Evolutionary conservation across 176 grass and related monocot species (phyloP).

Genomic region (Hordeum marinum): DNA sequence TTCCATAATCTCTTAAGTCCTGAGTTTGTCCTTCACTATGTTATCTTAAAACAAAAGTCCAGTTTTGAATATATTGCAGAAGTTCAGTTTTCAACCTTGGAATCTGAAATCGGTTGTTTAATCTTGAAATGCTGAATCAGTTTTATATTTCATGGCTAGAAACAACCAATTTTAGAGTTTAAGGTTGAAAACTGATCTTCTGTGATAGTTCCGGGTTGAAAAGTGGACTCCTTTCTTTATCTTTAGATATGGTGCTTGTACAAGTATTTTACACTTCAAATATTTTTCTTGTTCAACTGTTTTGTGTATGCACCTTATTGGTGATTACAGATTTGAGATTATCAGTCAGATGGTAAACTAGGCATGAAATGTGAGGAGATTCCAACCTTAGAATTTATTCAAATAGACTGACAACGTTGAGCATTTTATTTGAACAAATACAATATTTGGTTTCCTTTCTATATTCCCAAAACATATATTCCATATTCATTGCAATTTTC

Average conservation of each 20-base stretch:
- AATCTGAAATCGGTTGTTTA: background rate
- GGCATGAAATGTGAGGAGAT: background rate
- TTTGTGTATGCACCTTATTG: background rate
- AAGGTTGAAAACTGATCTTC: background rate
- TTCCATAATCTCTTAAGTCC: conserved; percentile 18
- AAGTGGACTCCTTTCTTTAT: background rate
- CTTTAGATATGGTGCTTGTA: background rate
- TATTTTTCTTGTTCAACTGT: conserved; percentile 3
- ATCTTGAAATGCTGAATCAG: background rate
- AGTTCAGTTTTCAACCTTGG: background rate
- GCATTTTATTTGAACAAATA: background rate
- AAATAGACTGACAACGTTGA: background rate
- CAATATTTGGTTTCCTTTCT: background rate
- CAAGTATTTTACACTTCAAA: background rate
- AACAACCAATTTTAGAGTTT: background rate
- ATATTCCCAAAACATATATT: background rate
- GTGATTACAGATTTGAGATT: background rate
- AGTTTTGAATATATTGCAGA: background rate
- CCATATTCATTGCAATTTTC: background rate
- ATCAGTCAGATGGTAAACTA: conserved; percentile 10
- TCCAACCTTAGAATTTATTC: background rate
- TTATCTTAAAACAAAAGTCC: background rate
- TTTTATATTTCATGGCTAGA: background rate
- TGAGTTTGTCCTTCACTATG: conserved; percentile 12
- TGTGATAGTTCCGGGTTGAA: background rate